A percentile compares a stretch with the other conserved stretches of the same genome.
Conservation (phyloP, 1,284 basidiomycete species). For the Psilocybe mexicana region DNA sequence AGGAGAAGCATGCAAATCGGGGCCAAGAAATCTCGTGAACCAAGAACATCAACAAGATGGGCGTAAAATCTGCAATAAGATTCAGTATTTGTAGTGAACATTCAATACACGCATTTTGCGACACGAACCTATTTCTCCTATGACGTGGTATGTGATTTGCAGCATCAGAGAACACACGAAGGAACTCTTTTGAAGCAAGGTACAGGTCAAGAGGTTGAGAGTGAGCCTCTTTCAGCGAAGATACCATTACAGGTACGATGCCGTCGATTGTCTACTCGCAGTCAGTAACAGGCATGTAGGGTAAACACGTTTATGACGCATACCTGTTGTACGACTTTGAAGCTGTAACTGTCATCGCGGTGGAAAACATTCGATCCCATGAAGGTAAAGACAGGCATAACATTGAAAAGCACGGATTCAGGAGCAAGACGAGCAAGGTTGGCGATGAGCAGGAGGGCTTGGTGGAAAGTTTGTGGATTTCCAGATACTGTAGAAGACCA, state of each 20-base stretch:
- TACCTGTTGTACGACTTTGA: slow-evolving; percentile 92
- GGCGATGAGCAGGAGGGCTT: slow-evolving; percentile 89
- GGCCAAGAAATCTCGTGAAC: slow-evolving; percentile 79
- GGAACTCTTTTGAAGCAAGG: slow-evolving; percentile 68
- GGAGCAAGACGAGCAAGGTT: slow-evolving; percentile 84
- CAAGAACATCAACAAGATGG: slow-evolving; percentile 87
- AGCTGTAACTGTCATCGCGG: slow-evolving; percentile 94
- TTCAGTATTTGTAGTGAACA: slow-evolving; percentile 7
- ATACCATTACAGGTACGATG: slow-evolving; percentile 92
- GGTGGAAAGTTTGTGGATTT: slow-evolving; percentile 94
- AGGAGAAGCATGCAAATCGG: slow-evolving; percentile 87
- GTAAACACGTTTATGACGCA: background rate
- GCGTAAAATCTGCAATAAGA: slow-evolving; percentile 74
- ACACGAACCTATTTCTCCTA: slow-evolving; percentile 73
- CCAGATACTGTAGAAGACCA: slow-evolving; percentile 58
- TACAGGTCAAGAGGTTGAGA: slow-evolving; percentile 59
- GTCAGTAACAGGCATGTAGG: background rate
- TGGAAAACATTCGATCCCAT: slow-evolving; percentile 98
- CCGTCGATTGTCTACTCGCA: slow-evolving; percentile 79
- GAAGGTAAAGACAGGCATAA: slow-evolving; percentile 99
- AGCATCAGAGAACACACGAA: slow-evolving; percentile 89
- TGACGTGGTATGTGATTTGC: slow-evolving; percentile 86
- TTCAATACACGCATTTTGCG: slow-evolving; percentile 6
- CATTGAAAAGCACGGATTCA: slow-evolving; percentile 89
- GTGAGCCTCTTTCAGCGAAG: slow-evolving; percentile 65